Conservation (phyloP, 2,329 filamentous ascomycete genomes). For the Rosellinia necatrix region DNA sequence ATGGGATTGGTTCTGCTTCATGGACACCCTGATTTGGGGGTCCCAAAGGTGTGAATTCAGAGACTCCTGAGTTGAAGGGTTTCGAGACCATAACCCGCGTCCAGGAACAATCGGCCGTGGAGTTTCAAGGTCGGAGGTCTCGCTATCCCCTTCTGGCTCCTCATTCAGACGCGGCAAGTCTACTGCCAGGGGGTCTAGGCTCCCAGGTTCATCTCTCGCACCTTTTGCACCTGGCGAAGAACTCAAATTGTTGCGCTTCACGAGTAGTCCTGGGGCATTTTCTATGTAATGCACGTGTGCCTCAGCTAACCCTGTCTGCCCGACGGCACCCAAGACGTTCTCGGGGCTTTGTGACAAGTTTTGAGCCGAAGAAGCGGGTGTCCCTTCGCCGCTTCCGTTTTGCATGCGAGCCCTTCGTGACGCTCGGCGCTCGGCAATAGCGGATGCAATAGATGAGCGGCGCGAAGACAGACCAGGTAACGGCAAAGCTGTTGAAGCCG, state of each 20-base stretch:
- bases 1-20: not conserved
- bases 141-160: conserved; percentile 30
- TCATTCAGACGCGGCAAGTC: conserved; percentile 51
- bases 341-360: conserved; percentile 38
- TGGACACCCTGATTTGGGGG: conserved; percentile 9
- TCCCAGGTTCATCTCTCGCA: conserved; percentile 49
- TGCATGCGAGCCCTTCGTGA: conserved; percentile 46
- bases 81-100: conserved; percentile 33
- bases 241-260: conserved; percentile 45
- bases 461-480: conserved; percentile 34
- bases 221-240: conserved; percentile 46
- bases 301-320: conserved; percentile 52
- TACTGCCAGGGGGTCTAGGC: conserved; percentile 62
- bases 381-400: conserved; percentile 37
- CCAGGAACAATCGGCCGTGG: conserved; percentile 13
- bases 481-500: conserved; percentile 34
- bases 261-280: conserved; percentile 45
- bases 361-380: conserved; percentile 37
- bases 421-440: conserved; percentile 45
- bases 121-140: conserved; percentile 16
- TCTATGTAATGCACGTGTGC: conserved; percentile 52
- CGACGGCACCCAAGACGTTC: conserved; percentile 43
- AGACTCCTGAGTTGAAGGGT: conserved; percentile 9
- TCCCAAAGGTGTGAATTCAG: conserved; percentile 33
- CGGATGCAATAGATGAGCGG: conserved; percentile 33